Percentiles rank a stretch among this genome's conserved stretches.
phyloP scores from a whole-genome alignment of 208 protist genomes.

The Blastocrithidia nonstop region DNA sequence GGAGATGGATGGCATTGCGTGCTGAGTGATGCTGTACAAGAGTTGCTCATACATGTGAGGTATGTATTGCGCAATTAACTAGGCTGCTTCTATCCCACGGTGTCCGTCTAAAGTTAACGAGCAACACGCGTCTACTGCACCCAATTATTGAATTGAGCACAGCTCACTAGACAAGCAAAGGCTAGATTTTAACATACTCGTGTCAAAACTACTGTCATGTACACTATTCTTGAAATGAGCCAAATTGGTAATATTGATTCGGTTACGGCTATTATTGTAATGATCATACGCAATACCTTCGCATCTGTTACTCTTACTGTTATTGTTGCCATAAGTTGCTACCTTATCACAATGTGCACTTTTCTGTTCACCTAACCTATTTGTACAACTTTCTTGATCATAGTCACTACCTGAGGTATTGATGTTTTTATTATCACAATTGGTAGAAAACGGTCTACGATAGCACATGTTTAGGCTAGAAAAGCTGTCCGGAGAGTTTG shows the following conservation, averaged over 20 bases:
- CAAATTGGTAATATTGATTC: neutral
- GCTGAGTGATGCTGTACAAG: too few species aligned
- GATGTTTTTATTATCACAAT: neutral
- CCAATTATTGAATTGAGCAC: neutral
- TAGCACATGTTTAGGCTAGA: too few species aligned
- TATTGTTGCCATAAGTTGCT: too few species aligned
- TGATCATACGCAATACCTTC: too few species aligned
- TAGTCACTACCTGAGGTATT: neutral
- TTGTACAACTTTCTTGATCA: neutral
- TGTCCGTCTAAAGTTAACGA: slow-evolving; percentile 16
- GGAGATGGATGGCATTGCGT: too few species aligned
- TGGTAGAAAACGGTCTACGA: too few species aligned
- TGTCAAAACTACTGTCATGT: neutral
- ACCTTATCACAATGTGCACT: too few species aligned
- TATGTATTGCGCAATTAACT: slow-evolving; percentile 4
- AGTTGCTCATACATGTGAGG: too few species aligned
- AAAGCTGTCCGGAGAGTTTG: too few species aligned
- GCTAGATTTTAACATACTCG: neutral
- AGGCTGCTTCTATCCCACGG: slow-evolving; percentile 8
- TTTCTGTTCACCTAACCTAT: too few species aligned
- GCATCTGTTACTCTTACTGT: neutral
- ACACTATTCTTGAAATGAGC: neutral
- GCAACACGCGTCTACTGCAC: neutral
- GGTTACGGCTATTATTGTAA: too few species aligned
- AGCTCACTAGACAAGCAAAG: neutral